Conservation (phyloP, 2,329 filamentous ascomycete genomes). For the Trematosphaeria pertusa region DNA sequence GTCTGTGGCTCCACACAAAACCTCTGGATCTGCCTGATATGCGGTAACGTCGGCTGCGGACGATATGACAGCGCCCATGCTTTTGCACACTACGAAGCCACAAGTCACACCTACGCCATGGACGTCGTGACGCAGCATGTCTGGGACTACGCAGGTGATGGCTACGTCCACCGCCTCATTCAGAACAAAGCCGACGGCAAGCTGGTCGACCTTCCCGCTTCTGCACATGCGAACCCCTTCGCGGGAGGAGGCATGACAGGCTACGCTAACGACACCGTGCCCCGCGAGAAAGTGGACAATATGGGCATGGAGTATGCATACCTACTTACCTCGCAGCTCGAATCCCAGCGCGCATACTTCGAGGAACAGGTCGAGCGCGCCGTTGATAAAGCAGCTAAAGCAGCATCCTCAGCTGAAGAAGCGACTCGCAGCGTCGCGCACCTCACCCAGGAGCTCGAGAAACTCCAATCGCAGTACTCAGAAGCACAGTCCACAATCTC, state of each 20-base stretch:
- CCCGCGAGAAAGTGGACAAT: constrained; percentile 73
- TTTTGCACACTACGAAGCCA: constrained; percentile 91
- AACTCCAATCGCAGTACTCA: constrained; percentile 63
- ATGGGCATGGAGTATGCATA: constrained; percentile 96
- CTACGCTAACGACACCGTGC: constrained; percentile 70
- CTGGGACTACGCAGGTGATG: constrained; percentile 96
- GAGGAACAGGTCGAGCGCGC: constrained; percentile 90
- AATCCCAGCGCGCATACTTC: constrained; percentile 91
- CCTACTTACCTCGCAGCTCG: constrained; percentile 88
- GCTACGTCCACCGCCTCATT: constrained; percentile 94
- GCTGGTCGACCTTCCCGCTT: constrained; percentile 82
- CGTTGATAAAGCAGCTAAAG: constrained; percentile 84
- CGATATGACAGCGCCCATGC: constrained; percentile 94
- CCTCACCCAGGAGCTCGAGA: constrained; percentile 58
- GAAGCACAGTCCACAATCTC: constrained; percentile 65
- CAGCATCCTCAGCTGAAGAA: constrained; percentile 70
- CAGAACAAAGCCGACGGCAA: constrained; percentile 93
- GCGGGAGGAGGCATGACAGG: constrained; percentile 49
- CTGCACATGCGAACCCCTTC: constrained; percentile 28
- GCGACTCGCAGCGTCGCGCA: constrained; percentile 60
- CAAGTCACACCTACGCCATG: constrained; percentile 88
- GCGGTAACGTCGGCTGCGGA: constrained; percentile 90
- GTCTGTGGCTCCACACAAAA: constrained; percentile 82
- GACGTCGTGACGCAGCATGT: constrained; percentile 94
- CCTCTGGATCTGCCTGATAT: constrained; percentile 95